Conservation (phyloP, 2,329 filamentous ascomycete species). For the Fonsecaea monophora region DNA sequence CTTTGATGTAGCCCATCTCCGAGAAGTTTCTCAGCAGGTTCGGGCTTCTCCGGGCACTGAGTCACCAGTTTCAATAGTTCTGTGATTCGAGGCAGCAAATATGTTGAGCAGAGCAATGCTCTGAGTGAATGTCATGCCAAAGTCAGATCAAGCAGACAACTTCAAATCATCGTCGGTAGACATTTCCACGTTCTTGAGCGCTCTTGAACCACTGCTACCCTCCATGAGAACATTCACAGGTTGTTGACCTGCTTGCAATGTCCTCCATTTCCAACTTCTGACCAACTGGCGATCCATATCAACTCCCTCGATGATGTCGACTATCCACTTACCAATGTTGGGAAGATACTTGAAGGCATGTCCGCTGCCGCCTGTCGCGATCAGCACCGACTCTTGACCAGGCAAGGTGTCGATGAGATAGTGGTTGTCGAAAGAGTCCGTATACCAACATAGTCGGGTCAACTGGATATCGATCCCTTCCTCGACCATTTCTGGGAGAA, state of each 20-base stretch:
- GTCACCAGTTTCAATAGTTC: not conserved
- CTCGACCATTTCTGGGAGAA: conserved; percentile 53
- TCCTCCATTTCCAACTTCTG: conserved; percentile 41
- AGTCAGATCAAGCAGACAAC: conserved; percentile 10
- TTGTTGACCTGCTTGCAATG: conserved; percentile 11
- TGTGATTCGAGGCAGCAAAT: not conserved
- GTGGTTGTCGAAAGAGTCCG: conserved; percentile 62
- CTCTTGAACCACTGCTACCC: conserved; percentile 33
- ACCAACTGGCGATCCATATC: conserved; percentile 43
- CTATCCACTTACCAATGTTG: conserved; percentile 62
- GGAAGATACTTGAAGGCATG: conserved; percentile 70
- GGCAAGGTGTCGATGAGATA: conserved; percentile 63
- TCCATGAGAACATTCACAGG: conserved; percentile 40
- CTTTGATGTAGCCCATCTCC: conserved; percentile 4
- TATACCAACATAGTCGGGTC: conserved; percentile 63
- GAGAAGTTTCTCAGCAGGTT: not conserved
- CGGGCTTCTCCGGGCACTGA: not conserved
- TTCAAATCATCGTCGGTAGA: conserved; percentile 19
- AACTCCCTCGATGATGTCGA: conserved; percentile 57
- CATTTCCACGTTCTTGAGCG: conserved; percentile 35
- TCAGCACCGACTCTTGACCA: conserved; percentile 58
- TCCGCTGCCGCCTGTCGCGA: conserved; percentile 67
- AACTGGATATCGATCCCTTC: conserved; percentile 50
- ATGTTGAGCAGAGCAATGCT: not conserved
- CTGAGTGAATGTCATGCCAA: not conserved